Evolutionary conservation across 495 filamentous ascomycete species (phyloP).

Genomic region (Talaromyces wortmannii): DNA sequence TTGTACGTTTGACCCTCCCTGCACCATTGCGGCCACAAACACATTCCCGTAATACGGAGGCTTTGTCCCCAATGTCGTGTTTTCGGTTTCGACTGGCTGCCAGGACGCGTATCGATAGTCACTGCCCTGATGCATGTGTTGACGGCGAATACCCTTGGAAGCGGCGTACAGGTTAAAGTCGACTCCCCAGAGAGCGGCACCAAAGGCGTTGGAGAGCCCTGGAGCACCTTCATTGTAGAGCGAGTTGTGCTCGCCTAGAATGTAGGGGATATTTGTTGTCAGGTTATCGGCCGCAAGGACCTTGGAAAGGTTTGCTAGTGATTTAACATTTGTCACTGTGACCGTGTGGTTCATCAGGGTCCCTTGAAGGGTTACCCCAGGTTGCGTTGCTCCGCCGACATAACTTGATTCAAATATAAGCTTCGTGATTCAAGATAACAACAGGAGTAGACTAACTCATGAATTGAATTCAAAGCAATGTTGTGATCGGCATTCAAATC

Average conservation of each 20-base stretch:
- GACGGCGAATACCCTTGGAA: constrained; percentile 46
- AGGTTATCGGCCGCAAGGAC: constrained; percentile 24
- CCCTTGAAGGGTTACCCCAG: constrained; percentile 55
- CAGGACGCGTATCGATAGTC: constrained; percentile 53
- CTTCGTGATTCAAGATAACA: constrained; percentile 2
- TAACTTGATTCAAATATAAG: constrained; percentile 35
- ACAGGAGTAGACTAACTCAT: constrained; percentile 43
- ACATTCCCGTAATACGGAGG: constrained; percentile 62
- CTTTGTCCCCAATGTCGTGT: constrained; percentile 51
- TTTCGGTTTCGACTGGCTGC: constrained; percentile 52
- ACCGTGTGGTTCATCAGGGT: constrained; percentile 62
- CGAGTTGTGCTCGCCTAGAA: constrained; percentile 61
- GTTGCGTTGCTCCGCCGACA: constrained; percentile 53
- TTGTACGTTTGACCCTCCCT: constrained; percentile 19
- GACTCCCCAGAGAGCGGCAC: constrained; percentile 62
- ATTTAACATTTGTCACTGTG: constrained; percentile 40
- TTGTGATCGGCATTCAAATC: constrained; percentile 42
- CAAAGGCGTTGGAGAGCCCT: constrained; percentile 61
- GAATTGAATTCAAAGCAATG: constrained; percentile 51
- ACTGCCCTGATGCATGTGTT: constrained; percentile 63
- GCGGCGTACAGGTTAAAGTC: constrained; percentile 60
- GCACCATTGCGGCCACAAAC: constrained; percentile 51
- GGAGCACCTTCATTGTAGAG: constrained; percentile 58
- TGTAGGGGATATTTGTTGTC: constrained; percentile 42
- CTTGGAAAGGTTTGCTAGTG: constrained; percentile 39